Base-by-base conservation (phyloP, 768 basidiomycete species). In the Phlebiopsis flavidoalba region DNA sequence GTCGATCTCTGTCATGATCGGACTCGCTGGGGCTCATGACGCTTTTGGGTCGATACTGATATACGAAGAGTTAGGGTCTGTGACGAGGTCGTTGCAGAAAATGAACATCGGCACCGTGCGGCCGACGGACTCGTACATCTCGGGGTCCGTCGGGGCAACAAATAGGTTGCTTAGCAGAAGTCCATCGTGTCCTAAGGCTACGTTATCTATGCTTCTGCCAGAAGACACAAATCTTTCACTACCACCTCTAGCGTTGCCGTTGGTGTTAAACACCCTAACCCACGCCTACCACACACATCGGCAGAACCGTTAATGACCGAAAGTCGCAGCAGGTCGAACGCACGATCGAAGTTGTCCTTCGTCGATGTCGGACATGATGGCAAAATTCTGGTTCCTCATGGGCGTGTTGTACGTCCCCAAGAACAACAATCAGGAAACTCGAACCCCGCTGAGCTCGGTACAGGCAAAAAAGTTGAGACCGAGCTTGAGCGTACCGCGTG, bases 251-350 rank as follows among this genome's bases (percentile, higher is more conserved):
- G n/a, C n/a, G n/a, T n/a, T n/a, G n/a, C n/a, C 21, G 24, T 24
- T 71, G 87, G 88, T 1, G 86, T 88, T 31, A 90, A n/a, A 76
- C 14, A 78, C 80, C 47, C 75, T 75, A n/a, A n/a, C n/a, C n/a
- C n/a, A n/a, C n/a, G n/a, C n/a, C n/a, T n/a, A n/a, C n/a, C n/a
- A 7, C 87, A 87, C 78, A 89, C 82, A 60, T 90, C 88, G 0
- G 83, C 84, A 43, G 84, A 86, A 1, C 88, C 88, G 70, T 89
- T 88, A 45, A 90, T 88, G 33, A 90, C 88, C 59, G 85, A n/a
- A n/a, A n/a, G 85, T 33, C 84, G 74, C 53, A 87, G 74, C 65
- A 80, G 78, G 12, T 79, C 70, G 67, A 87, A 86, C 21, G 84
- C 84, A 24, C 83, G 76, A 65, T 87, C 85, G 64, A 83, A 87